These are phyloP conservation scores for Tephrocybe sp. DNA, from an alignment of 768 basidiomycete species.

Conservation along the genomic window DNA sequence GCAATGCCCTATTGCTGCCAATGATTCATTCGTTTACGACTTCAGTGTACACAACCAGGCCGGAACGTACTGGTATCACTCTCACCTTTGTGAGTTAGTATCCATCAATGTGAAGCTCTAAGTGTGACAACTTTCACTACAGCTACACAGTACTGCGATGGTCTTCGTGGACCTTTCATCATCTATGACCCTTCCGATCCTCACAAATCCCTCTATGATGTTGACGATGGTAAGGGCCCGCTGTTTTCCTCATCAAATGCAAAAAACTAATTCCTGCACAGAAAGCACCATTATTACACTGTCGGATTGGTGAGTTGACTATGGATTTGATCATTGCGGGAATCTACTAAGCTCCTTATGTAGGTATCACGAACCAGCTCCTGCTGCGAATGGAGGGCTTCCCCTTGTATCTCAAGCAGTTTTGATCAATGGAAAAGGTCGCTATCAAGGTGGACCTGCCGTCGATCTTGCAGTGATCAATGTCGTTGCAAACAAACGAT, in stretches of 20 bases:
- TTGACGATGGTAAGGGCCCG: constrained; percentile 28
- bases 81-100: constrained; percentile 21
- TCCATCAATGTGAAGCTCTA: background rate
- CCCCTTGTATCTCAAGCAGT: background rate
- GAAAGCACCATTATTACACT: constrained; percentile 41
- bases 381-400: background rate
- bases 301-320: constrained; percentile 30
- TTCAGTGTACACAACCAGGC: constrained; percentile 24
- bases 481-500: constrained; percentile 30
- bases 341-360: background rate
- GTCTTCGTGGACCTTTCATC: constrained; percentile 33
- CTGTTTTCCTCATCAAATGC: constrained; percentile 3
- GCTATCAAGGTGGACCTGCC: constrained; percentile 23
- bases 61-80: constrained; percentile 29
- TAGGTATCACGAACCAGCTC: background rate
- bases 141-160: constrained; percentile 47
- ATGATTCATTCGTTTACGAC: constrained; percentile 34
- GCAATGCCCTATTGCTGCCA: constrained; percentile 40
- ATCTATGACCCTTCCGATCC: constrained; percentile 38
- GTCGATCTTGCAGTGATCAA: constrained; percentile 30
- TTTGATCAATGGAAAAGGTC: constrained; percentile 38
- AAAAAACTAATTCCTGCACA: constrained; percentile 13
- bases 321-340: background rate
- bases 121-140: constrained; percentile 22
- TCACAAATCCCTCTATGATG: constrained; percentile 24